Base-by-base conservation (phyloP, 2,329 filamentous ascomycete genomes). In the Epichloe aotearoae region DNA sequence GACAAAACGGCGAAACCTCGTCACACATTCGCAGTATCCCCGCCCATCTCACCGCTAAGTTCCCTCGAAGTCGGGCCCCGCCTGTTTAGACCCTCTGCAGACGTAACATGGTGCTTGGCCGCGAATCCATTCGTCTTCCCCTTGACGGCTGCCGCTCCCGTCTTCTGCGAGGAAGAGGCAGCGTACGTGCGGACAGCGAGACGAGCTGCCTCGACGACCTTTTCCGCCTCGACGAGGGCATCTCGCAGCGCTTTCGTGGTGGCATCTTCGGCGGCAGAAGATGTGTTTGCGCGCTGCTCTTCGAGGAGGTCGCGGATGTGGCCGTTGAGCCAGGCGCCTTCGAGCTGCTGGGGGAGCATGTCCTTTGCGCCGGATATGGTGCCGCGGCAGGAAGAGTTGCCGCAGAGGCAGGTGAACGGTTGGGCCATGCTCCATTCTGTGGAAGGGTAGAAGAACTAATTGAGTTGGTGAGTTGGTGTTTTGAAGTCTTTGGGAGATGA, bases 391-490 rank as follows among this genome's bases (percentile, higher is more conserved):
- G 69, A 67, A 0, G 69, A 57, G 4, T 71, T 72, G 54, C 73
- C 72, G 62, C 84, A 88, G 53, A 76, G 69, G 62, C 84, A 88
- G 53, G 76, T 67, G 61, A 88, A 88, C 4, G 81, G 74, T 69
- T 87, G 83, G 34, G 79, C 79, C 83, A 88, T 86, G 59, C 72
- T 60, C 82, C 82, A 88, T 66, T 88, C 84, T 1, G 83, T 86
- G 50, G 80, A 85, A 4, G 84, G 83, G 59, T 88, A 88, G 67
- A 87, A 88, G 69, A 86, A 88, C 62, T 78, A 11, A 17, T 30
- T 20, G 3, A 20, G 15, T 19, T 15, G 36, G 7, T 47, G 12
- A 39, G 23, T 5, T 38, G 33, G 23, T 33, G 12, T 19, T 12
- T n/a, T 14, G 17, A 11, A 15, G 33, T 46, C 17, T 6, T 37